Base-by-base conservation (phyloP, 179 eudicot genomes). In the Beta lomatogona region DNA sequence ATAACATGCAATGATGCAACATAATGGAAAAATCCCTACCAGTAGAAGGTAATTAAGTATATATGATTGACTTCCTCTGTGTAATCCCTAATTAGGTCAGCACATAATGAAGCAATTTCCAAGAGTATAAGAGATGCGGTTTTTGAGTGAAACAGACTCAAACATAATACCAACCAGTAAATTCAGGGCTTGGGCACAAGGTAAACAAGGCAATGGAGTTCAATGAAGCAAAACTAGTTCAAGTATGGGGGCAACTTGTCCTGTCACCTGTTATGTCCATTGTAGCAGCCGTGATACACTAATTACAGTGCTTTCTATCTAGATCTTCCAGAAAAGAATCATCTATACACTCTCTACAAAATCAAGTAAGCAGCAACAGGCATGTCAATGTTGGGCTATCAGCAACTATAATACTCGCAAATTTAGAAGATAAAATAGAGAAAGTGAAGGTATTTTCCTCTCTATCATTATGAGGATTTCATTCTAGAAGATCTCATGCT, bases 131-230 rank as follows among this genome's bases (percentile, higher is more conserved):
- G 21, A 16, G 14, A 68, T 15, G n/a, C n/a, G n/a, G n/a, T n/a
- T n/a, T n/a, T n/a, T n/a, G n/a, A n/a, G n/a, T n/a, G n/a, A n/a
- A n/a, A n/a, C n/a, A 50, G 14, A 71, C 18, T 14, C n/a, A 50
- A 71, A 71, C 59, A 71, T 11, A 50, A 41, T 31, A 71, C 18
- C 75, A 50, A 71, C 58, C 31, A 71, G 58, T 68, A 50, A 50
- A 44, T 5, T 15, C 53, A 4, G 10, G 72, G 13, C 1, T 3
- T 21, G 36, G 75, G 9, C 16, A 71, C 58, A 71, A 71, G 15
- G 10, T 71, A 18, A 71, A 58, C 18, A 71, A 21, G 28, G 9
- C 54, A 28, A 71, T 69, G 25, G 54, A 71, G 55, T 71, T 71
- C 41, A 71, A 22, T 50, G 22, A 21, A 12, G 36, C 18, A 6